These are phyloP conservation scores for Boletus subcaerulescens DNA, from an alignment of 768 basidiomycete genomes.

Conservation along the genomic window DNA sequence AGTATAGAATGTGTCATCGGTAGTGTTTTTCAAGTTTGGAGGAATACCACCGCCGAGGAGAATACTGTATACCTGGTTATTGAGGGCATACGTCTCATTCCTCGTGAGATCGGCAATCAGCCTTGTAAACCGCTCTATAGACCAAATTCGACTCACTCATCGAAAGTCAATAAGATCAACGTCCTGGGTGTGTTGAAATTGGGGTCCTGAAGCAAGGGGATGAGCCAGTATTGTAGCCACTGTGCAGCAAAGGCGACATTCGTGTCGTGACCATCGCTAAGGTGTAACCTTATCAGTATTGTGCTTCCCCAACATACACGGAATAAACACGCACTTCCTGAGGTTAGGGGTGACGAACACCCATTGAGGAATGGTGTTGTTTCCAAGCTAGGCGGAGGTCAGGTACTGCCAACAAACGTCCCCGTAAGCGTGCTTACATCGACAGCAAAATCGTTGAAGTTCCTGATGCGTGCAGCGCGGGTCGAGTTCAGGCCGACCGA, in stretches of 20 bases:
- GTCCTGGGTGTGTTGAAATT: conserved; percentile 54
- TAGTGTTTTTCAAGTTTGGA: no score
- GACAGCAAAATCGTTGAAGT: conserved; percentile 60
- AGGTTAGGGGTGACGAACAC: conserved; percentile 59
- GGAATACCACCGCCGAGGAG: no score
- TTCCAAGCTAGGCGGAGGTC: conserved; percentile 25
- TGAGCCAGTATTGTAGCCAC: conserved; percentile 38
- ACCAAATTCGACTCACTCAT: conserved; percentile 42
- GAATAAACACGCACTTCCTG: neutral
- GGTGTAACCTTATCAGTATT: no score
- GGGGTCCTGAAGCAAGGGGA: conserved; percentile 47
- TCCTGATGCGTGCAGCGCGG: conserved; percentile 47
- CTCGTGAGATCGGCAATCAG: no score
- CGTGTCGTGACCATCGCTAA: no score
- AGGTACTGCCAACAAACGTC: neutral
- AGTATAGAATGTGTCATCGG: no score
- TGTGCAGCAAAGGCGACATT: no score
- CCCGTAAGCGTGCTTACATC: conserved; percentile 35
- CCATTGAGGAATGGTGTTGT: conserved; percentile 53
- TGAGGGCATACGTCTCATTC: no score
- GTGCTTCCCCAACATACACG: no score
- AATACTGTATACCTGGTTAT: no score
- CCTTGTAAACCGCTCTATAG: no score
- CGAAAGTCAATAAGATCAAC: conserved; percentile 58
- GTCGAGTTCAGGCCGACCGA: conserved; percentile 42